Evolutionary conservation across 1,284 basidiomycete genomes (phyloP).

Genomic region (Ustilago esculenta): DNA sequence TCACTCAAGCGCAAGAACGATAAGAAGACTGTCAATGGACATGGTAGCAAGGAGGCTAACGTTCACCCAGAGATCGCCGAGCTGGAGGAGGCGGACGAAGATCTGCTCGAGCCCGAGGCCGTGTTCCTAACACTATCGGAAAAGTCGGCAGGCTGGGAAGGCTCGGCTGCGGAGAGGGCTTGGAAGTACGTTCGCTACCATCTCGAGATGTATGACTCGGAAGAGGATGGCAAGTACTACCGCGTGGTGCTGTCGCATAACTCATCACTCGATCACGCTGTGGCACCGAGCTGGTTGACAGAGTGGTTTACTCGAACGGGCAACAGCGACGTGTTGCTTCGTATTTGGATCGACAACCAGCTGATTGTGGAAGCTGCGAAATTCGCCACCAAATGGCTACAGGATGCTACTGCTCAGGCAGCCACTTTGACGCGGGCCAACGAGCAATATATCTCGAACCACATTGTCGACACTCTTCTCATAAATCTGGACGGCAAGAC

Average conservation of each 20-base stretch:
- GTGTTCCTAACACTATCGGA: slow-evolving; percentile 53
- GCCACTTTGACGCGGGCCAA: slow-evolving; percentile 8
- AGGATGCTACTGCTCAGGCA: slow-evolving; percentile 14
- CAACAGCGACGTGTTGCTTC: slow-evolving; percentile 39
- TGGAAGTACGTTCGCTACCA: slow-evolving; percentile 87
- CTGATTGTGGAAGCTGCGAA: slow-evolving; percentile 34
- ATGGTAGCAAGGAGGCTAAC: slow-evolving; percentile 23
- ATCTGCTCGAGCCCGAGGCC: slow-evolving; percentile 50
- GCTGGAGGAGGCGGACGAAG: slow-evolving; percentile 52
- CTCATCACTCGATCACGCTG: slow-evolving; percentile 19
- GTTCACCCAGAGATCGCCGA: slow-evolving; percentile 43
- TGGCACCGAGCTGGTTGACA: slow-evolving; percentile 27
- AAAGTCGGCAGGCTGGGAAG: slow-evolving; percentile 76
- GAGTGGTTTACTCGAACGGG: slow-evolving; percentile 32
- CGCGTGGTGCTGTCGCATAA: slow-evolving; percentile 69
- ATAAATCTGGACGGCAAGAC: slow-evolving; percentile 28
- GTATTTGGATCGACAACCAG: slow-evolving; percentile 31
- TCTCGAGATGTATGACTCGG: slow-evolving; percentile 80
- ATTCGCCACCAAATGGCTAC: slow-evolving; percentile 28
- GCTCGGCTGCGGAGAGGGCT: slow-evolving; percentile 80
- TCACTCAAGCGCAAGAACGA: not conserved
- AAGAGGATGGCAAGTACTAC: slow-evolving; percentile 72
- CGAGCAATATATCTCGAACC: slow-evolving; percentile 29
- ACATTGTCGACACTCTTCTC: slow-evolving; percentile 37
- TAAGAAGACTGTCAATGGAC: slow-evolving; percentile 4